Conservation (phyloP, 805 yeast species). For the Candida fluviatilis region DNA sequence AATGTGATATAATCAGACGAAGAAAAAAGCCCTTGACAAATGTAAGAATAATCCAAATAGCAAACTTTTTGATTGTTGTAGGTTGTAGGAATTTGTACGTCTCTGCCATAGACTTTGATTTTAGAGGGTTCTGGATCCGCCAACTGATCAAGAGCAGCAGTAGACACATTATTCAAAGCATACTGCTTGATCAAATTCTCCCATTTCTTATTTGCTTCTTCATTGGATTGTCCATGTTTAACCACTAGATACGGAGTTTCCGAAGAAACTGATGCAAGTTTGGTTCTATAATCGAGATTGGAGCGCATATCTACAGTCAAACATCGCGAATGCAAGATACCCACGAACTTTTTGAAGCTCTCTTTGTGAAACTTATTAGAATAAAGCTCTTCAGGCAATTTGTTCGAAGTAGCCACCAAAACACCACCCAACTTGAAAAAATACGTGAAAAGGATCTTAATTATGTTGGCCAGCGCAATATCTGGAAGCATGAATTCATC, state of each 20-base stretch:
- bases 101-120: slow-evolving; percentile 55
- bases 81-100: slow-evolving; percentile 42
- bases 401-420: slow-evolving; percentile 67
- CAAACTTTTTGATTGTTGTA: slow-evolving; percentile 36
- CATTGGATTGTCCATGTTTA: slow-evolving; percentile 17
- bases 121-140: slow-evolving; percentile 15
- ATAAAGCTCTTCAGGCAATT: slow-evolving; percentile 68
- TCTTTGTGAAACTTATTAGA: slow-evolving; percentile 59
- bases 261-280: slow-evolving; percentile 17
- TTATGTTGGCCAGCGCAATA: slow-evolving; percentile 66
- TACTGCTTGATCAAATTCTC: slow-evolving; percentile 19
- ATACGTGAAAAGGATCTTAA: slow-evolving; percentile 60
- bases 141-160: slow-evolving; percentile 4
- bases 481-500: slow-evolving; percentile 81
- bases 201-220: slow-evolving; percentile 29
- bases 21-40: slow-evolving; percentile 55
- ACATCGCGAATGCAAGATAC: slow-evolving; percentile 56
- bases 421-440: slow-evolving; percentile 75
- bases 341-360: slow-evolving; percentile 54
- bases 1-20: slow-evolving; percentile 69
- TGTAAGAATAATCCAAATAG: slow-evolving; percentile 46
- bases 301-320: slow-evolving; percentile 60
- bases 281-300: slow-evolving; percentile 48
- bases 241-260: slow-evolving; percentile 29
- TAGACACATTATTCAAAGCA: slow-evolving; percentile 12